Evolutionary conservation across 805 yeast genomes (phyloP), one percentile per base, ranked within the genome.

Genomic region (Jamesozyma hellenica): DNA sequence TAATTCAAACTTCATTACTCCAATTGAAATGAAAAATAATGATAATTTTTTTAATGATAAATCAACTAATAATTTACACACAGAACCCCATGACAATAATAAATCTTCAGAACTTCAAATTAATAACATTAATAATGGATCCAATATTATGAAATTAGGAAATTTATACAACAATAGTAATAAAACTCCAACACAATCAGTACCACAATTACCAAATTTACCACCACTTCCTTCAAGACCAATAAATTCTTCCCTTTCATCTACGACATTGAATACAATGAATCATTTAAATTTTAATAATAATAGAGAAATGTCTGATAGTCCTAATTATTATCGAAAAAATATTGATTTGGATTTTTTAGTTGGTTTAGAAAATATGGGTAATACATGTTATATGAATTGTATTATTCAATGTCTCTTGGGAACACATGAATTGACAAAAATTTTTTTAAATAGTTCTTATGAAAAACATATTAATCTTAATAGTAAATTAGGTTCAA

Each of bases 311-410:
- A 15, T 17, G 13, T 7, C 10, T 3, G 4, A 13, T 14, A 23
- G 21, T 32, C 4, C 31, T 28, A 11, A 13, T 10, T 19, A 19
- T 10, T 30, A 34, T 29, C 31, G 34, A 16, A 37, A 39, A 8
- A 37, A 28, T 3, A 4, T 23, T 35, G 52, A 52, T 30, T 37
- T 60, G 14, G 64, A 68, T 45, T 71, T 77, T 40, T 65, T 75
- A 15, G 75, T 86, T 0, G 97, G 97, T 0, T 65, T 88, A 7
- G 67, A 70, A n/a, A 88, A 88, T 56, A 65, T 88, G 46, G 96
- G 96, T 1, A 90, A 90, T 52, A 82, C 95, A 0, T 88, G 97
- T 58, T 88, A 88, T 61, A 80, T 88, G 88, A 88, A 88, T 61
- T 82, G 95, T 48, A 71, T 82, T 8, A 61, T 88, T 14, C 97